Evolutionary conservation across 2,329 filamentous ascomycete genomes (phyloP).

Genomic region (Aspergillus brasiliensis): DNA sequence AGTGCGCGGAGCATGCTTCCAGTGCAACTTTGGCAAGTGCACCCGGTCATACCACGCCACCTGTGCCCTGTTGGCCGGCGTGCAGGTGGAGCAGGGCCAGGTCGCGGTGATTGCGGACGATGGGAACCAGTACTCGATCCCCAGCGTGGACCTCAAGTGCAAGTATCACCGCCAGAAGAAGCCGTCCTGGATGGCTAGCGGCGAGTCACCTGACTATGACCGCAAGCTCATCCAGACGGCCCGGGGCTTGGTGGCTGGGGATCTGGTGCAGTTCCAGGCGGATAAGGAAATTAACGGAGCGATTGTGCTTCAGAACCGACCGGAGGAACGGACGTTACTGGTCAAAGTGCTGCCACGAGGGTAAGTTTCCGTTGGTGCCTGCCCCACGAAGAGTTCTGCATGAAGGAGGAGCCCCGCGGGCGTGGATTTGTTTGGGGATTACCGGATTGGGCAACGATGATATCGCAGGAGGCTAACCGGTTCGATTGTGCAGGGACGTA

Average conservation of each 20-base stretch:
- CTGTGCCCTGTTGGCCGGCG: constrained; percentile 87
- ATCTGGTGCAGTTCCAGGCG: constrained; percentile 84
- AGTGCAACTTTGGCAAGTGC: constrained; percentile 94
- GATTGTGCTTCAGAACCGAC: constrained; percentile 79
- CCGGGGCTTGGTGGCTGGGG: constrained; percentile 66
- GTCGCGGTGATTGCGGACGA: constrained; percentile 87
- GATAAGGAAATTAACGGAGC: constrained; percentile 89
- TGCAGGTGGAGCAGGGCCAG: constrained; percentile 84
- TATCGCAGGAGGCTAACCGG: constrained; percentile 8
- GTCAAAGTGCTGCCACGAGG: constrained; percentile 83
- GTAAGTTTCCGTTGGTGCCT: constrained; percentile 53
- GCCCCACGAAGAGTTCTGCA: neutral
- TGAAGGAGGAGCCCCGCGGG: neutral
- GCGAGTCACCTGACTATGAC: constrained; percentile 69
- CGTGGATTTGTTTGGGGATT: constrained; percentile 8
- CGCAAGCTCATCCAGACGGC: constrained; percentile 69
- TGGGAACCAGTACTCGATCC: constrained; percentile 87
- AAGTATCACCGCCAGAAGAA: constrained; percentile 90
- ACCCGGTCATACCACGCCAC: constrained; percentile 92
- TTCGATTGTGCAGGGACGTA: constrained; percentile 36
- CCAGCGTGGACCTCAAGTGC: constrained; percentile 90
- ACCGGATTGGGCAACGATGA: constrained; percentile 12
- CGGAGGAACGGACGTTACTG: constrained; percentile 72
- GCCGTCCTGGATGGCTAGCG: constrained; percentile 68
- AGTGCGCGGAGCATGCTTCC: constrained; percentile 93